phyloP scores from a whole-genome alignment of 2,329 filamentous ascomycete species.

The Microcera coccophila region DNA sequence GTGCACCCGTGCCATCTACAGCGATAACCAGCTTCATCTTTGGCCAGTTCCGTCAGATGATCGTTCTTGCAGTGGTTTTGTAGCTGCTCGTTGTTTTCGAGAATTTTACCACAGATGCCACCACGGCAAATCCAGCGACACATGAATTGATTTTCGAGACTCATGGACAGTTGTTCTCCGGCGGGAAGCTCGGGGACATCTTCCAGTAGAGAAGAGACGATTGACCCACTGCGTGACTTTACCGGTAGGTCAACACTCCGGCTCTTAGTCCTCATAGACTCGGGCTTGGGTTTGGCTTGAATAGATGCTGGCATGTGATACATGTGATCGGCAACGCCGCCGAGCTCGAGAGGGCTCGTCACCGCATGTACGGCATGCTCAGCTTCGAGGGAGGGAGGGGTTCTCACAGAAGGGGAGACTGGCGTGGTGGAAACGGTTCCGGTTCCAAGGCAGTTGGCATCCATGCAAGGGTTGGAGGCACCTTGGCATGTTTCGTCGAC shows the following conservation, averaged over 20 bases:
- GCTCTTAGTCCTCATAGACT: background rate
- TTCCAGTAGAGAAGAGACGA: no score
- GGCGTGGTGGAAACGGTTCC: conserved; percentile 23
- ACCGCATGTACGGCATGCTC: conserved; percentile 18
- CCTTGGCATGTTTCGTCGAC: conserved; percentile 34
- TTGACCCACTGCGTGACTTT: no score
- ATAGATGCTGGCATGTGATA: background rate
- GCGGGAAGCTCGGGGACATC: background rate
- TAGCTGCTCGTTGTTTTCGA: conserved; percentile 45
- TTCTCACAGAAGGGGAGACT: conserved; percentile 27
- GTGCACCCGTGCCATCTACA: conserved; percentile 56
- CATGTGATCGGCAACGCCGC: background rate
- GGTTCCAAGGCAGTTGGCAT: conserved; percentile 31
- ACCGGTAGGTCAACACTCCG: no score
- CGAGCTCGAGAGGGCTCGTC: conserved; percentile 16
- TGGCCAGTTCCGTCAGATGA: conserved; percentile 47
- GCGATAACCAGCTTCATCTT: conserved; percentile 43
- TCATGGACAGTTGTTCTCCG: conserved; percentile 13
- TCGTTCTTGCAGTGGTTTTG: conserved; percentile 52
- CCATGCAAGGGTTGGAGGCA: conserved; percentile 34
- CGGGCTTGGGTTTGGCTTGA: background rate
- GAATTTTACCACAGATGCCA: conserved; percentile 33
- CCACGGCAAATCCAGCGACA: conserved; percentile 34
- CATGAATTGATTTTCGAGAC: conserved; percentile 23
- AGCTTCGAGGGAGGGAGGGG: conserved; percentile 26